Conservation (phyloP, 164 flowering plant species). For the Nelumbo lutea region DNA sequence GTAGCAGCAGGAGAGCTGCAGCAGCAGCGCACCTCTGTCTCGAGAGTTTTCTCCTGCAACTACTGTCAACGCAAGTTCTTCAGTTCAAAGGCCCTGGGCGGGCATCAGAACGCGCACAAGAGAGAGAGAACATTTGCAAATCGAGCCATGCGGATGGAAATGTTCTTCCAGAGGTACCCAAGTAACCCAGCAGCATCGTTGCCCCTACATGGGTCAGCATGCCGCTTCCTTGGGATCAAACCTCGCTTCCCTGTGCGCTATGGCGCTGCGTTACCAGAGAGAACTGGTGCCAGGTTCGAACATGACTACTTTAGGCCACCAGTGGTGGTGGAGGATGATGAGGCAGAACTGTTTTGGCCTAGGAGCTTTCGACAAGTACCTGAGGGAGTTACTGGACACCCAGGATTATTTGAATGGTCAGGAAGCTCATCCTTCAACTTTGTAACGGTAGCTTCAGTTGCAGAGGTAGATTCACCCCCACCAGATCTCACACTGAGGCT, state of each 20-base stretch:
- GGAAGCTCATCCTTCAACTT: constrained; percentile 29
- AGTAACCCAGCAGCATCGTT: constrained; percentile 52
- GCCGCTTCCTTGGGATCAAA: constrained; percentile 57
- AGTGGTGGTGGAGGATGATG: constrained; percentile 50
- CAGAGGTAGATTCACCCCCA: constrained; percentile 26
- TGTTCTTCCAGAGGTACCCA: constrained; percentile 53
- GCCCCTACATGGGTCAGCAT: constrained; percentile 64
- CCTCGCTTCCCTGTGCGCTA: constrained; percentile 61
- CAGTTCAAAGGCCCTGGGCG: constrained; percentile 87
- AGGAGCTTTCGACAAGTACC: constrained; percentile 63
- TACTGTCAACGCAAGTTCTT: constrained; percentile 75
- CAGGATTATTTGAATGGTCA: constrained; percentile 13
- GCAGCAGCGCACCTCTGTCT: constrained; percentile 12
- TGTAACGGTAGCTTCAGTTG: constrained; percentile 24
- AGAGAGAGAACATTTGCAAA: constrained; percentile 56
- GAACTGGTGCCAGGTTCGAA: constrained; percentile 53
- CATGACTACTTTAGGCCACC: constrained; percentile 42
- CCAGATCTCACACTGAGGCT: constrained; percentile 75
- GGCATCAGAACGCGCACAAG: constrained; percentile 77
- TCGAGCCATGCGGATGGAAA: constrained; percentile 73
- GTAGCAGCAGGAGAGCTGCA: constrained; percentile 26
- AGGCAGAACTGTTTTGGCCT: constrained; percentile 60
- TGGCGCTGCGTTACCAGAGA: constrained; percentile 13
- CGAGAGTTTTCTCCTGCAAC: constrained; percentile 80
- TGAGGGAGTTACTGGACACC: constrained; percentile 9